Evolutionary conservation across 2,329 filamentous ascomycete genomes (phyloP).

Genomic region (Pyricularia pennisetigena): DNA sequence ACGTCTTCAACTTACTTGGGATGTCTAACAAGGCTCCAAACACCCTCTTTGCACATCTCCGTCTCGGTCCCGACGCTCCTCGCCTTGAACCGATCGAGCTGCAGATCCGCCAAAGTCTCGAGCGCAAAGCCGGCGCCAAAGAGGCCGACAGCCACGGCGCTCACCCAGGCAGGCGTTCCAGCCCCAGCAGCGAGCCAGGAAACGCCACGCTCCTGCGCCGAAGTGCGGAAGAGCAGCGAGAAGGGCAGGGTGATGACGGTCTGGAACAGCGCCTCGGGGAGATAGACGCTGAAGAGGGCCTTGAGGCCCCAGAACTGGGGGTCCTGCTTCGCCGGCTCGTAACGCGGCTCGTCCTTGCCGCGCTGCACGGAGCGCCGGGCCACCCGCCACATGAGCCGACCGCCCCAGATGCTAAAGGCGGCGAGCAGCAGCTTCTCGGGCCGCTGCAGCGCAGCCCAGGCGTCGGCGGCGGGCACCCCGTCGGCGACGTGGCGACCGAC

Average conservation of each 20-base stretch:
- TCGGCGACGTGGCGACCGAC: conserved; percentile 37
- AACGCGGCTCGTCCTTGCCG: conserved; percentile 45
- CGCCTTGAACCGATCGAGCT: conserved; percentile 40
- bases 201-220: not conserved
- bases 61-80: conserved; percentile 19
- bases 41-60: conserved; percentile 41
- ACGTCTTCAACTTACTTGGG: conserved; percentile 41
- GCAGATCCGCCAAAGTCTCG: conserved; percentile 45
- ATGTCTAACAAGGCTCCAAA: conserved; percentile 52
- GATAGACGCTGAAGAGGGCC: conserved; percentile 40
- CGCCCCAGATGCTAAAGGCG: conserved; percentile 48
- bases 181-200: not conserved
- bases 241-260: conserved; percentile 47
- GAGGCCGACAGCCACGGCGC: conserved; percentile 35
- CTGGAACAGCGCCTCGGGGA: conserved; percentile 48
- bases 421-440: conserved; percentile 44
- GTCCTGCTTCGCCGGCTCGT: conserved; percentile 38
- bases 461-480: conserved; percentile 32
- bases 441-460: conserved; percentile 37
- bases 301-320: conserved; percentile 43
- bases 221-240: conserved; percentile 41
- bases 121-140: conserved; percentile 46
- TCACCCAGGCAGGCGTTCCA: conserved; percentile 3
- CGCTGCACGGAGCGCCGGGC: conserved; percentile 35
- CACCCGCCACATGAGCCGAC: conserved; percentile 44